Percentiles rank a stretch among this genome's conserved stretches.
These are phyloP conservation scores for Penicillium sp. DNA, from an alignment of 2,329 filamentous ascomycete genomes.

Conservation along the genomic window DNA sequence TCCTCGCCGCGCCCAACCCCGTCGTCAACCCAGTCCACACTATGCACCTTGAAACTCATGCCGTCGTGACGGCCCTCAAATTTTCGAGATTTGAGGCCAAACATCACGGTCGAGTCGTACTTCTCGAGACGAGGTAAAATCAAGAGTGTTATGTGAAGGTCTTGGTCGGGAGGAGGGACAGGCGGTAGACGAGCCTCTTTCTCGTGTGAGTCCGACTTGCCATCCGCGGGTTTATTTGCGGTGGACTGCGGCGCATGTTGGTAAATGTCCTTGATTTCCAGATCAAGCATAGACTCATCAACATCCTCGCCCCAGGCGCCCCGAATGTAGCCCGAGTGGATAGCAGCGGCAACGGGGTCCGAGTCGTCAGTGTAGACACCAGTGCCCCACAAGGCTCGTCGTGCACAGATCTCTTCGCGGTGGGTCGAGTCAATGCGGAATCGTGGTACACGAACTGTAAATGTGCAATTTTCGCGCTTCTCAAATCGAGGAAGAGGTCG, in stretches of 20 bases:
- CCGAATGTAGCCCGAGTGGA: constrained; percentile 88
- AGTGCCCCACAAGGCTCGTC: constrained; percentile 84
- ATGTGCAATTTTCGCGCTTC: constrained; percentile 81
- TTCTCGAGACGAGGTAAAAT: constrained; percentile 75
- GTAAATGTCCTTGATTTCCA: constrained; percentile 50
- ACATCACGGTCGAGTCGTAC: constrained; percentile 72
- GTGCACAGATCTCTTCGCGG: constrained; percentile 78
- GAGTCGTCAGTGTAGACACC: constrained; percentile 96
- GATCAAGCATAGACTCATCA: constrained; percentile 64
- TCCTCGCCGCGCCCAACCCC: constrained; percentile 48
- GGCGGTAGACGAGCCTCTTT: constrained; percentile 38
- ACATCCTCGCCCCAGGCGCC: constrained; percentile 83
- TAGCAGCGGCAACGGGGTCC: constrained; percentile 85
- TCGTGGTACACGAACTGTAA: constrained; percentile 82
- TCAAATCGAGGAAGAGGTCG: constrained; percentile 73
- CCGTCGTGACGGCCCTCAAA: constrained; percentile 80
- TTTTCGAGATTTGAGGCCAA: constrained; percentile 76
- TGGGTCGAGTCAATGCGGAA: constrained; percentile 68
- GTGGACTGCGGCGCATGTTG: constrained; percentile 42
- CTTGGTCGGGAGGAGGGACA: constrained; percentile 63
- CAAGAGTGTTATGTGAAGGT: constrained; percentile 82
- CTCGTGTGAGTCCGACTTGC: constrained; percentile 9
- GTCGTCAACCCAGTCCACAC: constrained; percentile 83
- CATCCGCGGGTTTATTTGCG: constrained; percentile 34
- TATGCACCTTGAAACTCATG: constrained; percentile 80